phyloP scores from a whole-genome alignment of 1,284 basidiomycete species.

The Inonotus obliquus region DNA sequence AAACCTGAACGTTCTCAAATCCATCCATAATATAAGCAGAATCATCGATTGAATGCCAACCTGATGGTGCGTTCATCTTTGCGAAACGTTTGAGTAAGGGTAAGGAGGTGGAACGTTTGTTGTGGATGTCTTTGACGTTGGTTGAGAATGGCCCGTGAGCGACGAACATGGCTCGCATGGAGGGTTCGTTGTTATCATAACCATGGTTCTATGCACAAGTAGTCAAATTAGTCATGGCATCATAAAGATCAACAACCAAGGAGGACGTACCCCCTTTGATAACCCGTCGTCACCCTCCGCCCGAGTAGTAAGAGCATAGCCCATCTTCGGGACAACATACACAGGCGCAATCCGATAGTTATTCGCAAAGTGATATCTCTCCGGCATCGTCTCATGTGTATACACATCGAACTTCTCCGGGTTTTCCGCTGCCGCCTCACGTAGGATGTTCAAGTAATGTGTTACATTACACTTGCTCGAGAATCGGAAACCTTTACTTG shows the following conservation, averaged over 20 bases:
- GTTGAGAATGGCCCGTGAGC: slow-evolving; percentile 83
- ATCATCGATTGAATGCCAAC: slow-evolving; percentile 62
- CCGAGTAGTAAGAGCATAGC: slow-evolving; percentile 65
- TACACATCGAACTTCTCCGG: slow-evolving; percentile 74
- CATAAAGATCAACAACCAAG: background rate
- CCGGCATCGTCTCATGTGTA: slow-evolving; percentile 77
- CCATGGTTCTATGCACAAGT: slow-evolving; percentile 60
- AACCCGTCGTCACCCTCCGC: slow-evolving; percentile 58
- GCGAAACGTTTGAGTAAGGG: slow-evolving; percentile 19
- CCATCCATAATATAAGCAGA: slow-evolving; percentile 71
- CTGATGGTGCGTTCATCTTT: slow-evolving; percentile 28
- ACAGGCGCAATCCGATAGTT: slow-evolving; percentile 79
- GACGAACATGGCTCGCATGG: slow-evolving; percentile 89
- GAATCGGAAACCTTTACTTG: slow-evolving; percentile 80
- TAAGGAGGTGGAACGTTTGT: slow-evolving; percentile 23
- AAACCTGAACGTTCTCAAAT: slow-evolving; percentile 83
- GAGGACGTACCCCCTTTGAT: slow-evolving; percentile 65
- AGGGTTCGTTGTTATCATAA: slow-evolving; percentile 70
- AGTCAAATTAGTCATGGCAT: slow-evolving; percentile 2
- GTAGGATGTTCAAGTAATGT: slow-evolving; percentile 50
- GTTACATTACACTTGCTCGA: slow-evolving; percentile 48
- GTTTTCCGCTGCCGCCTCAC: slow-evolving; percentile 42
- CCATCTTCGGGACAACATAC: slow-evolving; percentile 78
- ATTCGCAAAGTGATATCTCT: slow-evolving; percentile 69
- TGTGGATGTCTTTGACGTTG: slow-evolving; percentile 54